Evolutionary conservation across 352 stramenopile genomes (phyloP).

Genomic region (Globisporangium lucens): DNA sequence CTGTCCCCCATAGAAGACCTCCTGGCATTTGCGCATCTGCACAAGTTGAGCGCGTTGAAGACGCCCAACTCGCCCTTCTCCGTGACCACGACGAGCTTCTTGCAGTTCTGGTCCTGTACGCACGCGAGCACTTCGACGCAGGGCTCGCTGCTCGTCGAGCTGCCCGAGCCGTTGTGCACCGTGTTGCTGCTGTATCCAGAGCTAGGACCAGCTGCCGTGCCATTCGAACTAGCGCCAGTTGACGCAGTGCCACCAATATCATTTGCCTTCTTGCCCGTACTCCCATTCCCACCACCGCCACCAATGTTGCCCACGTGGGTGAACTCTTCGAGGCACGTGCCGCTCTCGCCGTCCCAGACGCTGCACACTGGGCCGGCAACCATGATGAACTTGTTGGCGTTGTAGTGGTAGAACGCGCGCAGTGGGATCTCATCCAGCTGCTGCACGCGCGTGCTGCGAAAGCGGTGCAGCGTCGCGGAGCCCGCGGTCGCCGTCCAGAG

Average conservation of each 20-base stretch:
- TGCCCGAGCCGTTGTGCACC: constrained; percentile 18
- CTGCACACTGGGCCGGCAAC: constrained; percentile 57
- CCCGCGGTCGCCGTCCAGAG: constrained; percentile 51
- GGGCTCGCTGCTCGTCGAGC: constrained; percentile 19
- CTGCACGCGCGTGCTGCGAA: constrained; percentile 56
- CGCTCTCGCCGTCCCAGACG: constrained; percentile 67
- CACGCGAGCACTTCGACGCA: constrained; percentile 47
- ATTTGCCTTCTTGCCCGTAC: constrained; percentile 2
- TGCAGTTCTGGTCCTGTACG: constrained; percentile 49
- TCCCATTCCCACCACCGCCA: background rate
- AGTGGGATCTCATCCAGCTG: constrained; percentile 71
- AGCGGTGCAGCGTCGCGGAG: constrained; percentile 49
- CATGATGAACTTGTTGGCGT: constrained; percentile 64
- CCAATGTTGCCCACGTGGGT: constrained; percentile 34
- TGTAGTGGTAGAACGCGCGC: constrained; percentile 69
- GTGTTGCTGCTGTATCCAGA: constrained; percentile 3
- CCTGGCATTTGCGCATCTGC: constrained; percentile 62
- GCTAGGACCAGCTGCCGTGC: background rate
- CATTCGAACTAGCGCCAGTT: background rate
- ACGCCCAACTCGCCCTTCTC: constrained; percentile 58
- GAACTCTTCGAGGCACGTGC: constrained; percentile 55
- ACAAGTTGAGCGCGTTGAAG: constrained; percentile 72
- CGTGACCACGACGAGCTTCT: constrained; percentile 59
- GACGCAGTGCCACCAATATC: background rate
- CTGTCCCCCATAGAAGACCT: constrained; percentile 30